Conservation (phyloP, 768 basidiomycete genomes). For the Collybia sp. region DNA sequence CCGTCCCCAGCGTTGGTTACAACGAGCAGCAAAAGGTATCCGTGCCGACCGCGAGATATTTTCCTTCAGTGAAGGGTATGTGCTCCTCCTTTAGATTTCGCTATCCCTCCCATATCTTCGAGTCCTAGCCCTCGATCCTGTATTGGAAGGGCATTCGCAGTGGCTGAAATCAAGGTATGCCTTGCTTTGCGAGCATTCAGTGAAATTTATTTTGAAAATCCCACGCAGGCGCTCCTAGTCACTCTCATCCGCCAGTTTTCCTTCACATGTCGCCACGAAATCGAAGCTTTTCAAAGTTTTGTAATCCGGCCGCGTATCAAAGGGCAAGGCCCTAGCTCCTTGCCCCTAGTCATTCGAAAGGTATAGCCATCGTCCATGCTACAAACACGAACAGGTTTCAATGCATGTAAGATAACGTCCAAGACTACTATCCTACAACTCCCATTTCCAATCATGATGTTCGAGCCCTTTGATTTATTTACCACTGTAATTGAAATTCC, state of each 20-base stretch:
- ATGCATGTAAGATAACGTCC: too few species aligned
- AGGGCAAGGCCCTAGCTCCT: conserved; percentile 48
- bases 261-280: conserved; percentile 44
- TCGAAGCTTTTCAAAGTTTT: conserved; percentile 63
- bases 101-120: conserved; percentile 2
- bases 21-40: conserved; percentile 23
- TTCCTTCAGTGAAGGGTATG: conserved; percentile 57
- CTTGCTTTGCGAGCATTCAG: not conserved
- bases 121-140: conserved; percentile 49
- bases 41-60: conserved; percentile 40
- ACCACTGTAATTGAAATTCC: too few species aligned
- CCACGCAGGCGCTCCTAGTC: conserved; percentile 31
- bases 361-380: too few species aligned
- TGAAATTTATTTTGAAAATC: not conserved
- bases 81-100: conserved; percentile 2
- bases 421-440: too few species aligned
- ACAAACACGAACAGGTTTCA: too few species aligned
- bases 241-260: conserved; percentile 51
- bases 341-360: conserved; percentile 47
- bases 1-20: conserved; percentile 61
- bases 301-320: conserved; percentile 56
- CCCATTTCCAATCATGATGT: too few species aligned
- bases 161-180: conserved; percentile 55
- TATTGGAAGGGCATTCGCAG: conserved; percentile 54
- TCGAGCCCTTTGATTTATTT: too few species aligned